phyloP scores from a whole-genome alignment of 1,284 basidiomycete species.

The Ceratobasidium sp. region DNA sequence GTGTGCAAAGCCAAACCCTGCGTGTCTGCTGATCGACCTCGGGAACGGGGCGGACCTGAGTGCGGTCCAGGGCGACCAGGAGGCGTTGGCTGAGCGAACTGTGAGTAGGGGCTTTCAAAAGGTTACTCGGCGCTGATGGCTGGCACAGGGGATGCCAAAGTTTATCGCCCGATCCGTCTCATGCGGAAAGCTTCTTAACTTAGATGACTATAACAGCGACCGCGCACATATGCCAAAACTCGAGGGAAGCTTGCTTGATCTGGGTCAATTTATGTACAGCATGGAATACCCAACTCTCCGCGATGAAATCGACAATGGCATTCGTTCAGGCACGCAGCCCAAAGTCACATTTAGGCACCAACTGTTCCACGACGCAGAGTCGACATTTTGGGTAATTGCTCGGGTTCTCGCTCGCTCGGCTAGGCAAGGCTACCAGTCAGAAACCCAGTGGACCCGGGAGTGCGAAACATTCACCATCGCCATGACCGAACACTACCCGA shows the following conservation, averaged over 20 bases:
- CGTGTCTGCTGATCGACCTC: conserved; percentile 8
- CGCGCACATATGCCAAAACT: neutral
- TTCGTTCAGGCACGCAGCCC: neutral
- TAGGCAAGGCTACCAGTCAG: neutral
- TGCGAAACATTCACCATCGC: neutral
- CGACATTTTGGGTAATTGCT: conserved; percentile 18
- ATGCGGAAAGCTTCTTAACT: neutral
- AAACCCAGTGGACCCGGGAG: neutral
- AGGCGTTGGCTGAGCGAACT: conserved; percentile 15
- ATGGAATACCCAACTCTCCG: no score
- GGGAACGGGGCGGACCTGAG: neutral
- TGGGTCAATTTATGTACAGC: neutral
- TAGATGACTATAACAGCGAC: neutral
- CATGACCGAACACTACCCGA: neutral
- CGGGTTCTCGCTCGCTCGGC: conserved; percentile 21
- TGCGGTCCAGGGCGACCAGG: neutral
- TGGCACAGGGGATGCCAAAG: conserved; percentile 8
- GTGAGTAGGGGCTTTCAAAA: neutral
- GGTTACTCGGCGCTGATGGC: neutral
- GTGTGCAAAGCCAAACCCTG: neutral
- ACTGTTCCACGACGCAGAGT: conserved; percentile 26
- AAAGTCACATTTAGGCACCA: conserved; percentile 1
- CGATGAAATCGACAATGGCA: no score
- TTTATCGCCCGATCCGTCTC: conserved; percentile 16
- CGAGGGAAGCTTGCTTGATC: neutral